A percentile compares a stretch with the other conserved stretches of the same genome.
Evolutionary conservation across 768 basidiomycete species (phyloP).

Genomic region (Rhizopogon vinicolor): DNA sequence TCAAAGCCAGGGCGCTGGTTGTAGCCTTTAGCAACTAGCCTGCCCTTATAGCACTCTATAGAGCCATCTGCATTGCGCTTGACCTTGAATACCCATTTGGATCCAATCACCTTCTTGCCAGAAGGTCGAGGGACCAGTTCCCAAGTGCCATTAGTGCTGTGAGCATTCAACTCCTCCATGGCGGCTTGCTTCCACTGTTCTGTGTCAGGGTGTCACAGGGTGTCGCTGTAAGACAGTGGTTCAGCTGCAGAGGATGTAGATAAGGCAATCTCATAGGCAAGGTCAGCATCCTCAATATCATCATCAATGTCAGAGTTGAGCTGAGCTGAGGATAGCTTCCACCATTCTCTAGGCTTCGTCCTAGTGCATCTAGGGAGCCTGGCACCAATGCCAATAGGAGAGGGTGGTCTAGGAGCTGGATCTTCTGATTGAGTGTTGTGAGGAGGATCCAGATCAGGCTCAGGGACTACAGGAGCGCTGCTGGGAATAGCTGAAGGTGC

Average conservation of each 20-base stretch:
- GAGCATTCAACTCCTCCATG: constrained; percentile 15
- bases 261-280: neutral
- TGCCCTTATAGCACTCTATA: constrained; percentile 11
- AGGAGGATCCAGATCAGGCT: too few species aligned
- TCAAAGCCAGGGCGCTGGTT: constrained; percentile 30
- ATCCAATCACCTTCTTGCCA: constrained; percentile 3
- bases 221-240: neutral
- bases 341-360: neutral
- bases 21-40: constrained; percentile 16
- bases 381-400: neutral
- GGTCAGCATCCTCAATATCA: constrained; percentile 9
- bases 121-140: constrained; percentile 20
- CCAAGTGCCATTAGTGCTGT: constrained; percentile 19
- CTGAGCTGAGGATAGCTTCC: constrained; percentile 1
- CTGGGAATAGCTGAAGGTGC: too few species aligned
- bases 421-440: too few species aligned
- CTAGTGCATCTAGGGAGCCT: constrained; percentile 1
- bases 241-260: neutral
- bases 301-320: neutral
- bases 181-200: too few species aligned
- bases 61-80: constrained; percentile 33
- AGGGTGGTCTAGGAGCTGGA: too few species aligned
- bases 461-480: too few species aligned
- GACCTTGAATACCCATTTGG: constrained; percentile 34
- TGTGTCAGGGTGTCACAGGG: too few species aligned